These are phyloP conservation scores for Phaffia rhodozyma DNA, from an alignment of 1,284 basidiomycete genomes.

Conservation along the genomic window DNA sequence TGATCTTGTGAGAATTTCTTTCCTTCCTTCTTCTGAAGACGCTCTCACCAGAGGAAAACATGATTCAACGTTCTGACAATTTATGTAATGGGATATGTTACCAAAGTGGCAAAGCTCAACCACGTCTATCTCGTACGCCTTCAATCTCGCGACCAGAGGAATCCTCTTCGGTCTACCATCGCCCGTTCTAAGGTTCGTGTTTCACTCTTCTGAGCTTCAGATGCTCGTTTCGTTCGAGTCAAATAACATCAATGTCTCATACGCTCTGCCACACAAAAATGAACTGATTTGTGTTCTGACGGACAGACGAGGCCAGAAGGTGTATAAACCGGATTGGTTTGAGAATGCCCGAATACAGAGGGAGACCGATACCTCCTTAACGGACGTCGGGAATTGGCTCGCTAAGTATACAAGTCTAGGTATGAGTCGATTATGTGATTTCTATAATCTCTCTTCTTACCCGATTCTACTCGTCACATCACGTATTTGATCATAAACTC, in stretches of 20 bases:
- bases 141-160: constrained; percentile 65
- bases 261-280: too few relatives aligned
- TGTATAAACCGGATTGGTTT: constrained; percentile 44
- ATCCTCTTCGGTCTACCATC: constrained; percentile 71
- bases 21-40: neutral
- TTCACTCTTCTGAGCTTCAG: neutral
- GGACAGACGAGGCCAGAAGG: constrained; percentile 48
- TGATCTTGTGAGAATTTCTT: constrained; percentile 48
- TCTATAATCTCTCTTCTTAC: neutral
- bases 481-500: neutral
- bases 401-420: constrained; percentile 24
- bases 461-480: neutral
- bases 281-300: too few relatives aligned
- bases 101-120: constrained; percentile 48
- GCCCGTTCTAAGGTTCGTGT: constrained; percentile 55
- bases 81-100: neutral
- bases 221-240: neutral
- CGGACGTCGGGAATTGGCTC: constrained; percentile 28
- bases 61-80: neutral
- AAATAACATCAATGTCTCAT: neutral
- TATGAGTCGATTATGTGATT: constrained; percentile 28
- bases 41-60: neutral
- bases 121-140: constrained; percentile 67
- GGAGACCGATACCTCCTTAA: constrained; percentile 29
- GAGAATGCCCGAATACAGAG: constrained; percentile 31